Conservation (phyloP, 148 eudicot genomes). For the Drosera capensis region DNA sequence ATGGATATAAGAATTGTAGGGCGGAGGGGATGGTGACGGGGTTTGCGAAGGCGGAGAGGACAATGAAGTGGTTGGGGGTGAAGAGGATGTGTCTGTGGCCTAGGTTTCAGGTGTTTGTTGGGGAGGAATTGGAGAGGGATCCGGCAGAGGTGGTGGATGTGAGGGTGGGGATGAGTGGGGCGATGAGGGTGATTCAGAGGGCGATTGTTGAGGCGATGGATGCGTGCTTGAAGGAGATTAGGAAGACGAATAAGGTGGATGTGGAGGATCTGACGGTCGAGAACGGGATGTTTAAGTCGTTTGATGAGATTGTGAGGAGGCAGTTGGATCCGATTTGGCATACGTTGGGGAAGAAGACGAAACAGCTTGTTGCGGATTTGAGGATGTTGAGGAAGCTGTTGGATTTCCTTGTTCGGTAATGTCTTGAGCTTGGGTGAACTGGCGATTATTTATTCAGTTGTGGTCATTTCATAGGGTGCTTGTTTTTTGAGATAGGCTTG, state of each 20-base stretch:
- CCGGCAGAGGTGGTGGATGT: constrained; percentile 93
- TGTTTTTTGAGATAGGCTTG: no score
- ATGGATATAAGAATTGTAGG: no score
- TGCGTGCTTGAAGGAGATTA: constrained; percentile 96
- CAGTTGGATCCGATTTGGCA: constrained; percentile 99
- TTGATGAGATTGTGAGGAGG: constrained; percentile 91
- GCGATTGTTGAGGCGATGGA: constrained; percentile 94
- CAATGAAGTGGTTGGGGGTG: constrained; percentile 56
- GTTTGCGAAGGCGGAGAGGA: constrained; percentile 74
- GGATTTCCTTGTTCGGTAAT: constrained; percentile 89
- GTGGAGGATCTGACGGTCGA: constrained; percentile 97
- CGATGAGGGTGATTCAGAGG: constrained; percentile 85
- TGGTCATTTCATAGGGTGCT: no score
- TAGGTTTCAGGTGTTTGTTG: constrained; percentile 71
- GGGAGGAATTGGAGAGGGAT: constrained; percentile 73
- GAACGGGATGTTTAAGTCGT: constrained; percentile 90
- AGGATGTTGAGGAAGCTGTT: constrained; percentile 83
- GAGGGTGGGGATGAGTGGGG: constrained; percentile 64
- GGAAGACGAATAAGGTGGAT: constrained; percentile 95
- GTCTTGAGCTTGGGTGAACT: no score
- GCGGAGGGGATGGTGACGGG: constrained; percentile 93
- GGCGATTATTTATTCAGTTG: no score
- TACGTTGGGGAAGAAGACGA: constrained; percentile 88
- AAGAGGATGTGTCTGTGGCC: constrained; percentile 88
- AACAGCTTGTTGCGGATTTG: constrained; percentile 96